Base-by-base conservation (phyloP, 2,329 filamentous ascomycete species). In the Epichloe uncinata region DNA sequence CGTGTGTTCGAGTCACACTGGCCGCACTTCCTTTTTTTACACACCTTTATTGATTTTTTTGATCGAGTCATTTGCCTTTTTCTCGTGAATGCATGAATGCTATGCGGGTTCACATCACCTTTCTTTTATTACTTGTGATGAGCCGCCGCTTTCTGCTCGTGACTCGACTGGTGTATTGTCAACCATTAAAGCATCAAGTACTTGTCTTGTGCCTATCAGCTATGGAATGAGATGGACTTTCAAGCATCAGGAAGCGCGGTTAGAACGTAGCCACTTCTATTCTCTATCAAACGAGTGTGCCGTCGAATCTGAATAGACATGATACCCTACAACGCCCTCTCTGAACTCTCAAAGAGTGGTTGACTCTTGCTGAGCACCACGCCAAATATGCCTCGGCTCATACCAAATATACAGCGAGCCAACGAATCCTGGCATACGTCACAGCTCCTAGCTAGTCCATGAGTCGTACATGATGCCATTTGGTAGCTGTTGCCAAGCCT, bases 1-100 rank as follows among this genome's bases (percentile, higher is more conserved):
- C 58, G 57, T 60, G 58, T 60, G 58, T 48, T 48, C 48, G 48
- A 49, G 42, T 45, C 48, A 45, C 48, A 49, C 42, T 50, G 48
- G 48, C 48, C 48, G 48, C 48, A 50, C 16, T 18, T 18, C 2
- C 16, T 18, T 18, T 18, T 18, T 18, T 18, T 18, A 18, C 18
- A 18, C 18, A 18, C 18, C 18, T 18, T 18, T 3, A 18, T 18
- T 18, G 2, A 18, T 18, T 18, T 20, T 4, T 9, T 4, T 9
- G 2, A 18, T 18, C 18, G 18, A 18, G 18, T 18, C 3, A 18
- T 18, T 3, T 18, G 18, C 18, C 18, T 18, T 18, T 18, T 18
- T 18, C 26, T 30, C 26, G 26, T 8, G 26, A 30, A 30, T 30
- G 26, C 8, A 30, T 26, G 30, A 30, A 9, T 9, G 26, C 26